Conservation (phyloP, 2,329 filamentous ascomycete species). For the Aspergillus sp. region DNA sequence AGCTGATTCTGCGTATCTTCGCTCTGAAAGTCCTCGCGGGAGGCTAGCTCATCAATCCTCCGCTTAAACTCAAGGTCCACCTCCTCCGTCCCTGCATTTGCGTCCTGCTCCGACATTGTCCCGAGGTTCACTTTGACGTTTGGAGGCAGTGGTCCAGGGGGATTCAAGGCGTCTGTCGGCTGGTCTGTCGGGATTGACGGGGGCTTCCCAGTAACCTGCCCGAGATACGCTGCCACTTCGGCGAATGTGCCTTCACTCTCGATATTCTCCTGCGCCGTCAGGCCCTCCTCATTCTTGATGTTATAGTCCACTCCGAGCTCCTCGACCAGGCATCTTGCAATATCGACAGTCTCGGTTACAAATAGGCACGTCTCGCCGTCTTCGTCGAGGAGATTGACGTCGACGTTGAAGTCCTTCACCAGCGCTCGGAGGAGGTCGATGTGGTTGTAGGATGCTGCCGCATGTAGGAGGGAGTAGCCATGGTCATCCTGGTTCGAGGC, state of each 20-base stretch:
- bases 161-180: conserved; percentile 27
- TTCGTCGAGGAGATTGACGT: conserved; percentile 76
- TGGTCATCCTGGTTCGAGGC: conserved; percentile 77
- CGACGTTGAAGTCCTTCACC: conserved; percentile 64
- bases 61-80: conserved; percentile 75
- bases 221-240: conserved; percentile 63
- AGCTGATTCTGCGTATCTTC: conserved; percentile 72
- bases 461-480: conserved; percentile 90
- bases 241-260: conserved; percentile 69
- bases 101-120: conserved; percentile 53
- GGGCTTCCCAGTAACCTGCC: conserved; percentile 25
- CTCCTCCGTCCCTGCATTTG: conserved; percentile 50
- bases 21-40: conserved; percentile 71
- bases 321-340: conserved; percentile 70
- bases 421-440: conserved; percentile 67
- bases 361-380: conserved; percentile 93
- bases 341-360: conserved; percentile 71
- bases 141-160: conserved; percentile 58
- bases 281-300: conserved; percentile 61
- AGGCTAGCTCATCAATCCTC: conserved; percentile 80
- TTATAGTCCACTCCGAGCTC: conserved; percentile 64
- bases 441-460: conserved; percentile 86
- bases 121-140: conserved; percentile 71
- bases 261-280: conserved; percentile 74
- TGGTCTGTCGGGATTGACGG: conserved; percentile 15